Evolutionary conservation across 1,139 yeast genomes (phyloP).

Genomic region (Hyphopichia burtonii): DNA sequence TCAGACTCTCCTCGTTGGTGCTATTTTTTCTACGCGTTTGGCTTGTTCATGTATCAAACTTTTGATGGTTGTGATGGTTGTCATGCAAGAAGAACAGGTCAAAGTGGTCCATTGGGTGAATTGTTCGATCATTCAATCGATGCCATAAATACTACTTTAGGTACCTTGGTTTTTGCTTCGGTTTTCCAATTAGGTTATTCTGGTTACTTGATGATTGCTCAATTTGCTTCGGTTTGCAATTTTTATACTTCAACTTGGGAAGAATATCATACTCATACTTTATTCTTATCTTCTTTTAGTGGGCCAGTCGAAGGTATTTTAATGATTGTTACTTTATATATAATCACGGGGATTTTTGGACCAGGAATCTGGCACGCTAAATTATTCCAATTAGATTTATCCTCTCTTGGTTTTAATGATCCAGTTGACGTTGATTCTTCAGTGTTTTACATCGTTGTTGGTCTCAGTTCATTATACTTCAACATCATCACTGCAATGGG

Average conservation of each 20-base stretch:
- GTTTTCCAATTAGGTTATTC: conserved; percentile 73
- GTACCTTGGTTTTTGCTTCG: conserved; percentile 69
- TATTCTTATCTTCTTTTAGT: conserved; percentile 75
- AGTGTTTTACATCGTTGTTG: conserved; percentile 47
- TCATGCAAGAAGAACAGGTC: conserved; percentile 92
- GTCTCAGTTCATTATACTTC: conserved; percentile 59
- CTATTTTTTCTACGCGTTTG: conserved; percentile 76
- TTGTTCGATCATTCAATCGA: conserved; percentile 92
- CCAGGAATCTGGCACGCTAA: conserved; percentile 62
- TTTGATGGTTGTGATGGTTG: conserved; percentile 96
- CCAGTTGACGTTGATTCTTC: conserved; percentile 31
- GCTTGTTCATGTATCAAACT: conserved; percentile 87
- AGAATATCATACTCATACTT: conserved; percentile 85
- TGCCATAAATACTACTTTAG: conserved; percentile 85
- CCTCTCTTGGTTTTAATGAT: conserved; percentile 26
- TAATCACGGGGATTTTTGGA: conserved; percentile 68
- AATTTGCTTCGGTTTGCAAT: conserved; percentile 75
- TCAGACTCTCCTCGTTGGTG: conserved; percentile 74
- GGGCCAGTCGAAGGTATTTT: conserved; percentile 96
- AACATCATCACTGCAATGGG: conserved; percentile 71
- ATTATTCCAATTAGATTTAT: conserved; percentile 32
- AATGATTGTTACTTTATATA: conserved; percentile 54
- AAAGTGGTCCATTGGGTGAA: conserved; percentile 93
- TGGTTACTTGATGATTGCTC: conserved; percentile 60
- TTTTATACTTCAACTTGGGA: conserved; percentile 95